Base-by-base conservation (phyloP, 371 early-diverging fungal genomes). In the Mucor irregularis region DNA sequence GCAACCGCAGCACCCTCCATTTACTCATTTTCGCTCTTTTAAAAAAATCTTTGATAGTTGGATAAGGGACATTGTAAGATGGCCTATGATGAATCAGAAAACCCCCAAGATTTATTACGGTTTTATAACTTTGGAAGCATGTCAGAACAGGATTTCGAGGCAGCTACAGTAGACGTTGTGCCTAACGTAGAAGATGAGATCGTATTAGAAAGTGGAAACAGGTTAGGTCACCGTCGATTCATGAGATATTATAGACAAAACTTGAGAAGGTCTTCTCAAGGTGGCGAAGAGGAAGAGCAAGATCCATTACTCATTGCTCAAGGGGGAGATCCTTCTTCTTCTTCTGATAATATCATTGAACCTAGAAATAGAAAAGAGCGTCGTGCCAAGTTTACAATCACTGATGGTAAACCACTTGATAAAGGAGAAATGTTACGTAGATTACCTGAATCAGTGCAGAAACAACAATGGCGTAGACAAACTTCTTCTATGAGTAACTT, bases 11-110 rank as follows among this genome's bases (percentile, higher is more conserved):
- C n/a, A n/a, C n/a, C n/a, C n/a, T n/a, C n/a, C n/a, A n/a, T n/a
- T n/a, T n/a, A n/a, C n/a, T n/a, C n/a, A n/a, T n/a, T n/a, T n/a
- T n/a, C n/a, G n/a, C n/a, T n/a, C n/a, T n/a, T n/a, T n/a, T n/a
- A 29, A 19, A 0, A 38, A 11, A 30, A 28, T 24, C 14, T 16
- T 58, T 14, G 1, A 22, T 57, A 86, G 87, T 55, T 81, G 48
- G 92, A 92, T 71, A 95, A 93, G 78, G 96, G 97, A 11, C 98
- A 99, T 69, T 89, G 89, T 72, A 97, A 94, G 74, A 91, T 92
- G 65, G 89, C 89, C 11, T 96, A 95, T 63, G 97, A 96, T 58
- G 87, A 89, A 53, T 94, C 88, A 25, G 88, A 87, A 4, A 95
- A 95, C 58, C 87, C 90, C 40, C 79, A 90, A 69, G 95, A 95